Evolutionary conservation across 2,329 filamentous ascomycete species (phyloP), one percentile per base, ranked within the genome.

Genomic region (Fusarium newnesense): DNA sequence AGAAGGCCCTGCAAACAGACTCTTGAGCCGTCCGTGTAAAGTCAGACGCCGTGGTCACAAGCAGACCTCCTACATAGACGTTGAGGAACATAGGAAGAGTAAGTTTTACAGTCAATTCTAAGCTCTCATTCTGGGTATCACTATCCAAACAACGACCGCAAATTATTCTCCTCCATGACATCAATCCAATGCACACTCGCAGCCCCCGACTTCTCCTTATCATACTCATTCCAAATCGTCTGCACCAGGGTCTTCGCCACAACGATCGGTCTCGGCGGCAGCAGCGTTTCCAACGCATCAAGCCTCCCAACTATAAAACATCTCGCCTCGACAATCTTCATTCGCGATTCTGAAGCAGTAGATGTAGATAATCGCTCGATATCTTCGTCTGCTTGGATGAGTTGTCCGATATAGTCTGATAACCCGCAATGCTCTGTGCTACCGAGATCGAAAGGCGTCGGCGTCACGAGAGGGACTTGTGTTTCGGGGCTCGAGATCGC

Each of bases 91-190:
- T 24, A 24, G 24, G 24, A 24, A 24, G 24, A 24, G 24, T 24
- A 24, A 24, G 24, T 18, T 34, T 19, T 5, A 18, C 1, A 13
- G 30, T 50, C 10, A 10, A 36, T 36, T 10, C 21, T 11, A 16
- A 24, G 19, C 34, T 53, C 13, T 26, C 19, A 11, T 16, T 42
- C 19, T 32, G 16, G 34, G 28, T 40, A 47, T 64, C 11, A 11
- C 28, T 73, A 76, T 21, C 75, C 75, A 49, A 76, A 76, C 9
- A 76, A 30, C 0, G 75, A 76, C 36, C 75, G 60, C n/a, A 76
- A 30, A 9, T 72, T 76, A 5, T 73, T 69, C 19, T 65, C 65
- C 19, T 76, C 70, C 75, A 76, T 76, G 9, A 76, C 59, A 43
- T 76, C 72, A 32, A 76, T 74, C 75, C 75, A 76, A 40, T 76